phyloP scores from a whole-genome alignment of 805 yeast species.

The Wickerhamiella alocasiicola region DNA sequence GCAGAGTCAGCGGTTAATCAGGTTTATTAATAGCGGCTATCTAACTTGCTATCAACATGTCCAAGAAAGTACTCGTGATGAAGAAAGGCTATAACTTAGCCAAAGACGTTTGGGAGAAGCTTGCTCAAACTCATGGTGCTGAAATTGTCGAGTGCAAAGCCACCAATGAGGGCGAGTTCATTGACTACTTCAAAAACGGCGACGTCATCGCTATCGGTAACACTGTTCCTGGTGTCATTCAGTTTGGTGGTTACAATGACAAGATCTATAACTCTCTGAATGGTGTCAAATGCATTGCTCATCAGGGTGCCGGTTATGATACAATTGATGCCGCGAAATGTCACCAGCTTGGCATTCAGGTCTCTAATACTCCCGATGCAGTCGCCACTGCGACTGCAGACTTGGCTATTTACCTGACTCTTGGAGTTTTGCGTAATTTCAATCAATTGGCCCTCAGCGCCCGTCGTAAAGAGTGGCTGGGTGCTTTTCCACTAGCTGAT shows the following conservation, averaged over 20 bases:
- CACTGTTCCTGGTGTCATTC: constrained; percentile 31
- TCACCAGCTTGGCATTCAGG: constrained; percentile 32
- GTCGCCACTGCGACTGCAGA: constrained; percentile 49
- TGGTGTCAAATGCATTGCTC: constrained; percentile 33
- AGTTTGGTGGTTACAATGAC: constrained; percentile 35
- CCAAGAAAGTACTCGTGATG: constrained; percentile 44
- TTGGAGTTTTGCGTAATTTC: constrained; percentile 42
- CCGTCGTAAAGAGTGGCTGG: constrained; percentile 37
- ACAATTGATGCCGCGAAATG: constrained; percentile 32
- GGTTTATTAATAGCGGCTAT: too few species aligned
- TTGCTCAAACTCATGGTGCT: constrained; percentile 32
- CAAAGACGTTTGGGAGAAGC: constrained; percentile 50
- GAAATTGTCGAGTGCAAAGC: constrained; percentile 36
- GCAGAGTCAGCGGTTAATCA: too few species aligned
- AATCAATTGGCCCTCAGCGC: constrained; percentile 33
- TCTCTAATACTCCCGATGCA: constrained; percentile 42
- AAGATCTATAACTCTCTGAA: constrained; percentile 33
- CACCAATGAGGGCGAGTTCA: constrained; percentile 32
- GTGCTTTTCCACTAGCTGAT: constrained; percentile 34
- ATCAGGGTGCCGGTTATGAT: constrained; percentile 51
- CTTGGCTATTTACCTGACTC: constrained; percentile 38
- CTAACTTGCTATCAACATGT: neutral
- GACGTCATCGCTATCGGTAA: constrained; percentile 33
- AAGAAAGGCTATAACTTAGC: constrained; percentile 47
- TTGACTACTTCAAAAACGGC: constrained; percentile 28